Base-by-base conservation (phyloP, 2,329 filamentous ascomycete genomes). In the Fusarium veterinarium region DNA sequence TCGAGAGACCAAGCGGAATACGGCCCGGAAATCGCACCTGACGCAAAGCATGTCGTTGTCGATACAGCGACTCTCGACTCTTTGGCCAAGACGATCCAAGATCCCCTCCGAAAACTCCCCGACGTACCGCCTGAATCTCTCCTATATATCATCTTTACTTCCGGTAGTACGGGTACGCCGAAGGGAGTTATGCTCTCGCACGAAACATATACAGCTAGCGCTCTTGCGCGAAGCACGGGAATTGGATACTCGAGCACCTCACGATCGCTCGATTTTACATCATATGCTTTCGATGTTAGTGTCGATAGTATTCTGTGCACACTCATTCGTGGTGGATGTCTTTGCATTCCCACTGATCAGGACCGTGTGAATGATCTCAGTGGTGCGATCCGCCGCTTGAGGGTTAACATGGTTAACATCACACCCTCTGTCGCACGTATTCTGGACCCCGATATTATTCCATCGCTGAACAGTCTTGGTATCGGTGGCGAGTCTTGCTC, bases 101-200 rank as follows among this genome's bases (percentile, higher is more conserved):
- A 64, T 35, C 65, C 67, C 12, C 64, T 69, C 7, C 73, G 49
- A 40, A 71, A 56, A 14, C 75, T 84, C 3, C 83, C 83, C 0
- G 53, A 64, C 0, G 83, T 87, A n/a, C 79, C 90, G 6, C 72
- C 84, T 5, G 77, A 78, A 9, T 79, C 81, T 2, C 82, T 84
- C 13, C 82, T 86, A 38, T 88, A 87, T 67, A 87, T 91, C 74
- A 90, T 91, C 75, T 91, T 91, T 77, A 91, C 90, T 16, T 91
- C 89, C 1, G 90, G 90, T 19, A 91, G 88, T 66, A 91, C 90
- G 0, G 90, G 90, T 11, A 86, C 86, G 65, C 90, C 90, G 3
- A 91, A 91, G 80, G 90, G 90, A 28, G 89, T 91, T 8, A 83
- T 91, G 49, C 81, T 87, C 63, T 83, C 83, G 4, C 86, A 88